Evolutionary conservation across 345 rosid species (phyloP), one percentile per base, ranked within the genome.

Genomic region (Isatis tinctoria): DNA sequence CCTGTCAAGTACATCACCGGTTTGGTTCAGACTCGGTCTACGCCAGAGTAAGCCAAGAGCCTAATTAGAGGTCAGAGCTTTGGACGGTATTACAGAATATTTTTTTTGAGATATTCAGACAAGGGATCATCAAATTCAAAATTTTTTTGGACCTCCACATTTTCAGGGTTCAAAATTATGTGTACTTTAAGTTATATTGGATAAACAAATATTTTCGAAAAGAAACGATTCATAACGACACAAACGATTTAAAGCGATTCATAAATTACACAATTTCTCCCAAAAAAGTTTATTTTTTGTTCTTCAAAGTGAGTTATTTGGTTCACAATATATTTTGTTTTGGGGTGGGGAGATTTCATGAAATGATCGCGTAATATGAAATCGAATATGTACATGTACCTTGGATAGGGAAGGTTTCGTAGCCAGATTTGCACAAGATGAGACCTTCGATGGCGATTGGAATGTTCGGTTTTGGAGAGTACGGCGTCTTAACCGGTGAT

Each of bases 331-430:
- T n/a, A n/a, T n/a, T n/a, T n/a, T n/a, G n/a, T n/a, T n/a, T n/a
- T n/a, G n/a, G n/a, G n/a, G n/a, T n/a, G n/a, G n/a, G n/a, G n/a
- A n/a, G n/a, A n/a, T n/a, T n/a, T n/a, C n/a, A n/a, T n/a, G 41
- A 30, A 30, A 69, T 41, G 44, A 30, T 56, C 17, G 20, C 43
- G 28, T 7, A 68, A 40, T 67, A 54, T 40, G n/a, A 36, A 54
- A 45, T 32, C 12, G 10, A 28, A n/a, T 26, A 65, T 72, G 62
- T 27, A 28, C 37, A 0, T 66, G 60, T 70, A 88, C 94, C 87
- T 85, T 78, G 67, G 57, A 87, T 66, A 16, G 88, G 91, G 65
- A 72, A 53, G 44, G 65, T 39, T 24, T 76, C 67, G 56, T 72
- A 22, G 64, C 37, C 69, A 60, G 74, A 67, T 32, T 67, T 75